Percentiles rank a stretch among this genome's conserved stretches.
Conservation (phyloP, 306 rosid species). For the Oxytropis ochrocephala region DNA sequence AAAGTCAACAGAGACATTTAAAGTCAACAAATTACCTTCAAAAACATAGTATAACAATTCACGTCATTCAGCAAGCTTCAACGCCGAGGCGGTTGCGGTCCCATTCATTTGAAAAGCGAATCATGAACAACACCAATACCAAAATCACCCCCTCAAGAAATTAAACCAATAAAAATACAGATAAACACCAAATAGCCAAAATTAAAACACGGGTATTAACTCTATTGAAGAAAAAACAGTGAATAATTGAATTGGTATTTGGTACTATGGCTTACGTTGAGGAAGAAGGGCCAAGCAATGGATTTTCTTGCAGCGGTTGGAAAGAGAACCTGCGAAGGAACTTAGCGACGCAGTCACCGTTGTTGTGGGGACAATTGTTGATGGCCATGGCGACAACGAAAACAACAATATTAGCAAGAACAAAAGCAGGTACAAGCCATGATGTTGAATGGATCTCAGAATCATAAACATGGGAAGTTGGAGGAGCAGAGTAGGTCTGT, state of each 20-base stretch:
- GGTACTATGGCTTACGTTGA: slow-evolving; percentile 52
- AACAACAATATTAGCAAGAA: slow-evolving; percentile 56
- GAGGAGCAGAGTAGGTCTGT: slow-evolving; percentile 9
- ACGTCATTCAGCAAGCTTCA: neutral
- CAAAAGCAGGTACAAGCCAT: slow-evolving; percentile 71
- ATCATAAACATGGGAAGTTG: slow-evolving; percentile 34
- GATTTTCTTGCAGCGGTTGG: slow-evolving; percentile 71
- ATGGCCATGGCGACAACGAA: slow-evolving; percentile 56
- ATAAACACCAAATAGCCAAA: neutral
- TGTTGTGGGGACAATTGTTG: slow-evolving; percentile 61
- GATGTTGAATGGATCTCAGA: slow-evolving; percentile 61
- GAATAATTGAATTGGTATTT: neutral
- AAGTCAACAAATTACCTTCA: neutral
- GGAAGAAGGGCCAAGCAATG: slow-evolving; percentile 84
- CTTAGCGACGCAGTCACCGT: slow-evolving; percentile 40
- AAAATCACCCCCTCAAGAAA: no score
- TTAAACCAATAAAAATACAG: neutral
- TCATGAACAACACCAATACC: neutral
- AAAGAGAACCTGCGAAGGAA: slow-evolving; percentile 76
- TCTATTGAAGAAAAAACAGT: neutral
- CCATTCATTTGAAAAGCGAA: no score
- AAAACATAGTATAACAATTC: neutral
- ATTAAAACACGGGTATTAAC: no score
- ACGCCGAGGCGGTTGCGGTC: neutral
- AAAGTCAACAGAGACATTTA: neutral